Conservation (phyloP, 1,139 yeast genomes). For the Diutina neorugosa region DNA sequence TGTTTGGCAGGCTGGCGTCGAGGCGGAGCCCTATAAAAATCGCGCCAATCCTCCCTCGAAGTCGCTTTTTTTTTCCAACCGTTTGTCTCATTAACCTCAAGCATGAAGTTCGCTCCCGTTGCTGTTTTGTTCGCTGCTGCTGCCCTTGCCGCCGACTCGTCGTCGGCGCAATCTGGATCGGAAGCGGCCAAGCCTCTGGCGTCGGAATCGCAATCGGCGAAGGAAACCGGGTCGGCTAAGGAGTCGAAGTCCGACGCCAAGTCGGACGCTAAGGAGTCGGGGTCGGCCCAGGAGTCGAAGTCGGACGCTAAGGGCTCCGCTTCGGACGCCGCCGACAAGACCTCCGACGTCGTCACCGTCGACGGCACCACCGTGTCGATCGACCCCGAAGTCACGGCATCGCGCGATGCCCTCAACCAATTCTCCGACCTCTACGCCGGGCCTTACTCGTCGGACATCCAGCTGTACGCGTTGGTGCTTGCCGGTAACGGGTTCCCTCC, state of each 20-base stretch:
- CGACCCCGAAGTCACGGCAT: background rate
- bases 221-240: too few relatives aligned
- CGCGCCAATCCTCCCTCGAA: background rate
- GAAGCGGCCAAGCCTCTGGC: background rate
- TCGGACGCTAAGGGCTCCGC: background rate
- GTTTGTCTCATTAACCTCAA: background rate
- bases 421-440: conserved; percentile 3
- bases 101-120: conserved; percentile 2
- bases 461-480: background rate
- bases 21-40: conserved; percentile 1
- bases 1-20: background rate
- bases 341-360: background rate
- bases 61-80: background rate
- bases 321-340: background rate
- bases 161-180: background rate
- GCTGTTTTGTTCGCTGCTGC: background rate
- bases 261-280: background rate
- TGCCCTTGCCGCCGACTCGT: background rate
- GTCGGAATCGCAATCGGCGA: background rate
- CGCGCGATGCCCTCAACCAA: background rate
- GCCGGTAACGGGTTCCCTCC: conserved; percentile 2
- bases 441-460: conserved; percentile 3
- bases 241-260: background rate
- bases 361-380: background rate
- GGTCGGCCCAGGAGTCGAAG: background rate